Percentiles rank a stretch among this genome's conserved stretches.
These are phyloP conservation scores for Nyssa sinensis DNA, from an alignment of 148 eudicot species.

Conservation along the genomic window DNA sequence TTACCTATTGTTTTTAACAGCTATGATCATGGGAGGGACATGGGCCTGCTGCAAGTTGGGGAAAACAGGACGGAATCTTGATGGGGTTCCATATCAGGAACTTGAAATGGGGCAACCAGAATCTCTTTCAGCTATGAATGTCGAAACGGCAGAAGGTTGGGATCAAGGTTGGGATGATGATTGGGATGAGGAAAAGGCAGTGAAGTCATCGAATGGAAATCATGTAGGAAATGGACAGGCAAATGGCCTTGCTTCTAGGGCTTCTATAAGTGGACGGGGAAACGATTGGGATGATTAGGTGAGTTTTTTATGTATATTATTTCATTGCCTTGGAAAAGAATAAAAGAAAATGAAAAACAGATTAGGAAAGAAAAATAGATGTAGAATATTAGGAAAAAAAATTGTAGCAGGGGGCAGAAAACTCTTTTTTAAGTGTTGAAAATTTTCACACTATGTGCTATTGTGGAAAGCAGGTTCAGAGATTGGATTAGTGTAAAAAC, in stretches of 20 bases:
- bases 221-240: not conserved
- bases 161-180: constrained; percentile 38
- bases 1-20: constrained; percentile 13
- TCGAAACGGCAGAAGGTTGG: constrained; percentile 26
- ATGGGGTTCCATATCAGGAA: constrained; percentile 36
- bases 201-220: constrained; percentile 17
- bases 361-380: not conserved
- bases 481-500: not conserved
- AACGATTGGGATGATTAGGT: constrained; percentile 25
- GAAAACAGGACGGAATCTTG: constrained; percentile 22
- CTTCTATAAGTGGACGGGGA: constrained; percentile 17
- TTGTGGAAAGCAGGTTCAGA: not conserved
- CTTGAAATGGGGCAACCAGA: constrained; percentile 33
- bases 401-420: not conserved
- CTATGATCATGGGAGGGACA: constrained; percentile 19
- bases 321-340: not conserved
- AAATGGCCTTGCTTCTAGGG: constrained; percentile 22
- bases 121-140: not conserved
- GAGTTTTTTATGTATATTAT: not conserved
- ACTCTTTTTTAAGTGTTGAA: not conserved
- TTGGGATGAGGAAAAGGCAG: constrained; percentile 38
- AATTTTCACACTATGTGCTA: too few species aligned
- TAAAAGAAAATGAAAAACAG: not conserved
- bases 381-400: not conserved
- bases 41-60: constrained; percentile 22